Evolutionary conservation across 768 basidiomycete genomes (phyloP).

Genomic region (Floccularia luteovirens): DNA sequence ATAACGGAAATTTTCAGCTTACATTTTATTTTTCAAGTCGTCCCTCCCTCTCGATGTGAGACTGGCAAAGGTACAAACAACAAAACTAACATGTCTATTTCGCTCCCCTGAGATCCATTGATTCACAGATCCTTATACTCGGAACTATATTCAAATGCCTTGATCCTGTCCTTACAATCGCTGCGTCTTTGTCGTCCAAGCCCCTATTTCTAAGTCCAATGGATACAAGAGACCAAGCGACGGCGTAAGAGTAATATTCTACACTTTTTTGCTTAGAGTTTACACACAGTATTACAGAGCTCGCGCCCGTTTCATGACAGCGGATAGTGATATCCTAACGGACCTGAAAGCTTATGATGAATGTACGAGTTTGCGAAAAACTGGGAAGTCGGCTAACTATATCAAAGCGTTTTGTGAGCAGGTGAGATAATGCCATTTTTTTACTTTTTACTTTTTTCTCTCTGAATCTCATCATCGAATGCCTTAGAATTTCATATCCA

Average conservation of each 20-base stretch:
- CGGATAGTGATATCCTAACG: conserved; percentile 80
- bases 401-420: conserved; percentile 66
- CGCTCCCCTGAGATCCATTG: background rate
- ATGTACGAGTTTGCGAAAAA: conserved; percentile 40
- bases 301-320: conserved; percentile 57
- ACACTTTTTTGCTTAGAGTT: background rate
- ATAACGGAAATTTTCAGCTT: background rate
- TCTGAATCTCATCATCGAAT: background rate
- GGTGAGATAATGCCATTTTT: conserved; percentile 21
- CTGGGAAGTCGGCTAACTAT: conserved; percentile 36
- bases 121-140: conserved; percentile 73
- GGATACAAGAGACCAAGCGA: conserved; percentile 79
- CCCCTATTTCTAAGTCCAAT: conserved; percentile 77
- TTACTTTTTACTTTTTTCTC: background rate
- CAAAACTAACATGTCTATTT: background rate
- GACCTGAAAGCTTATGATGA: conserved; percentile 72
- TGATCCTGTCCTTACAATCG: conserved; percentile 74
- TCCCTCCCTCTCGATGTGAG: conserved; percentile 85
- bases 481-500: conserved; percentile 76
- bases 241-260: conserved; percentile 35
- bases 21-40: conserved; percentile 33
- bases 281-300: conserved; percentile 39
- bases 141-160: conserved; percentile 80
- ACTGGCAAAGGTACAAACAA: conserved; percentile 61
- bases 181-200: conserved; percentile 80